These are phyloP conservation scores for Globisporangium yorkense DNA, from an alignment of 352 stramenopile genomes.

Conservation along the genomic window DNA sequence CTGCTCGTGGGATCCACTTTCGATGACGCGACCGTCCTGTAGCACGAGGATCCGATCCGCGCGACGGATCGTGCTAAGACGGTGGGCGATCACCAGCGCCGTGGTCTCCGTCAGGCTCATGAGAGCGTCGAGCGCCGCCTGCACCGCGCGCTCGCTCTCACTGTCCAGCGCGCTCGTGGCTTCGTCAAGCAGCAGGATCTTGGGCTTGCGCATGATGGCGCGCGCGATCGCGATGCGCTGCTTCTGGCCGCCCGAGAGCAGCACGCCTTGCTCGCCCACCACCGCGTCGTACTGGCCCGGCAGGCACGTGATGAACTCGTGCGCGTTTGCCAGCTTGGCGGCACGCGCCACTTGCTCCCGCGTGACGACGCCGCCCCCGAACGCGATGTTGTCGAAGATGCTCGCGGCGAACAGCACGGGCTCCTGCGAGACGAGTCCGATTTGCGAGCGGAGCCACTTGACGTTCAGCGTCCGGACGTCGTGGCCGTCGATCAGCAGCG, in stretches of 20 bases:
- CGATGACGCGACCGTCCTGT: constrained; percentile 28
- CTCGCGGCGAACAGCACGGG: constrained; percentile 81
- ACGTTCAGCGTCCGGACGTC: constrained; percentile 63
- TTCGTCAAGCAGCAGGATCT: constrained; percentile 58
- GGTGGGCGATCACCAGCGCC: constrained; percentile 92
- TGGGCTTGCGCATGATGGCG: constrained; percentile 62
- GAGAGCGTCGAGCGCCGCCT: constrained; percentile 54
- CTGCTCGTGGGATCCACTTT: constrained; percentile 39
- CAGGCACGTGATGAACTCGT: constrained; percentile 71
- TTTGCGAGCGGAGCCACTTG: constrained; percentile 21
- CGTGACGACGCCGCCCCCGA: constrained; percentile 31
- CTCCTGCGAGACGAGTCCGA: constrained; percentile 73
- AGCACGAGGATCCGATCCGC: constrained; percentile 60
- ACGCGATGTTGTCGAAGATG: constrained; percentile 87
- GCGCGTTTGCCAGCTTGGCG: constrained; percentile 30
- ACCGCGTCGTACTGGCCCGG: constrained; percentile 80
- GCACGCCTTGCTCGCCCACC: constrained; percentile 29
- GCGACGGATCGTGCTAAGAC: constrained; percentile 64
- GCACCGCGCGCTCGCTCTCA: constrained; percentile 57
- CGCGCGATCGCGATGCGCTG: constrained; percentile 29
- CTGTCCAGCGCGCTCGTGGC: constrained; percentile 1
- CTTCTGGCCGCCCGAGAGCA: constrained; percentile 31
- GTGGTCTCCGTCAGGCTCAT: constrained; percentile 53
- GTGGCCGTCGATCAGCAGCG: constrained; percentile 53
- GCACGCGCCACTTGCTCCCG: constrained; percentile 7